A percentile compares a stretch with the other conserved stretches of the same genome.
Evolutionary conservation across 2,329 filamentous ascomycete species (phyloP).

Genomic region (Dactylonectria estremocensis): DNA sequence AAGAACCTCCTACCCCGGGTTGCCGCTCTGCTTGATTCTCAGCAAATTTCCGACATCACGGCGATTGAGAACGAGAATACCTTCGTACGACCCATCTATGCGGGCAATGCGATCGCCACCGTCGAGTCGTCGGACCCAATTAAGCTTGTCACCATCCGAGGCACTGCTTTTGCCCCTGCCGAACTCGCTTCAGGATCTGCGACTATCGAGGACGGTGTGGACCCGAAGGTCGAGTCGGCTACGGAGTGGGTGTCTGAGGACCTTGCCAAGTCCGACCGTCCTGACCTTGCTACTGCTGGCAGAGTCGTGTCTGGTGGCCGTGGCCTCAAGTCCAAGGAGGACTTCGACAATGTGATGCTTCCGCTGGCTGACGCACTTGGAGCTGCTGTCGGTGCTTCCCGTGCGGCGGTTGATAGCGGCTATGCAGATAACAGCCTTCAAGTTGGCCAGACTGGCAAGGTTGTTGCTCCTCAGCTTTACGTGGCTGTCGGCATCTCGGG

Average conservation of each 20-base stretch:
- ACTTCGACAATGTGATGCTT: conserved; percentile 93
- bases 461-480: conserved; percentile 96
- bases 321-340: conserved; percentile 97
- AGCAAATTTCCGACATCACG: conserved; percentile 95
- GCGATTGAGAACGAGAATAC: conserved; percentile 90
- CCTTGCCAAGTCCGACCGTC: conserved; percentile 92
- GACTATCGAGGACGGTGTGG: conserved; percentile 83
- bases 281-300: conserved; percentile 90
- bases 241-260: conserved; percentile 96
- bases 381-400: conserved; percentile 95
- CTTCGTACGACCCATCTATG: conserved; percentile 97
- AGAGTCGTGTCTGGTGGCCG: conserved; percentile 94
- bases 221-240: conserved; percentile 81
- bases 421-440: conserved; percentile 99
- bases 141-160: conserved; percentile 93
- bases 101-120: conserved; percentile 96
- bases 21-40: conserved; percentile 90
- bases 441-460: conserved; percentile 98
- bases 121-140: conserved; percentile 89
- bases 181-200: conserved; percentile 81
- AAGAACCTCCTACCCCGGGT: conserved; percentile 95
- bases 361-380: conserved; percentile 93
- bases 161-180: conserved; percentile 89
- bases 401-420: conserved; percentile 95
- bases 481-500: conserved; percentile 96